Evolutionary conservation across 331 rosid genomes (phyloP).

Genomic region (Telfairia occidentalis): DNA sequence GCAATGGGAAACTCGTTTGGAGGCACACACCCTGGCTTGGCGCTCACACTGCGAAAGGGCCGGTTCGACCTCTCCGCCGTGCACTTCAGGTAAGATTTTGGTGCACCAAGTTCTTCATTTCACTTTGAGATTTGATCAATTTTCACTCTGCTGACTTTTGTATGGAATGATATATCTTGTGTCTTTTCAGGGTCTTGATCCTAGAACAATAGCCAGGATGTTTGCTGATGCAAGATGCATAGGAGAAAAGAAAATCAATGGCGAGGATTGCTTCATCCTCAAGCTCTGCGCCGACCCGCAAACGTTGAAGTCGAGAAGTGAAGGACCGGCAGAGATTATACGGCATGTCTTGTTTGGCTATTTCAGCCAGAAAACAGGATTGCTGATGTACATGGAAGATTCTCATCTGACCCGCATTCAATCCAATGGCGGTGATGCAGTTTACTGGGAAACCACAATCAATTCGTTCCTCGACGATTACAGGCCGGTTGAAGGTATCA

Average conservation of each 20-base stretch:
- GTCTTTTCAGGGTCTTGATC: constrained; percentile 75
- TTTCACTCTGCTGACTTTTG: not conserved
- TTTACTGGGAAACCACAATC: constrained; percentile 96
- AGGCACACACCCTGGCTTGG: constrained; percentile 99
- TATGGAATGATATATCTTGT: not conserved
- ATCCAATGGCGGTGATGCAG: constrained; percentile 76
- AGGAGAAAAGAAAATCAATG: constrained; percentile 81
- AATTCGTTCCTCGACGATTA: constrained; percentile 89
- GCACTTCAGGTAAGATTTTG: constrained; percentile 73
- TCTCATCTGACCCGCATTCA: constrained; percentile 95
- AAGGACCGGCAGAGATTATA: constrained; percentile 98
- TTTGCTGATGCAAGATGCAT: constrained; percentile 82
- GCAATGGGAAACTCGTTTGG: constrained; percentile 95
- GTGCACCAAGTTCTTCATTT: not conserved
- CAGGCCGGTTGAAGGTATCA: constrained; percentile 91
- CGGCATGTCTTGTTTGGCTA: constrained; percentile 81
- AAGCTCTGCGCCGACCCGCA: constrained; percentile 86
- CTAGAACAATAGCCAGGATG: constrained; percentile 87
- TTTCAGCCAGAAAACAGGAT: constrained; percentile 86
- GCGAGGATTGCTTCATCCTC: constrained; percentile 96
- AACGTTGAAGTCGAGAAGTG: constrained; percentile 86
- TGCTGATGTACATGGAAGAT: constrained; percentile 92
- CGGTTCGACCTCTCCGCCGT: constrained; percentile 95
- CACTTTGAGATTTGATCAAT: not conserved
- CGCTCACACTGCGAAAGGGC: constrained; percentile 94